A percentile compares a stretch with the other conserved stretches of the same genome.
Conservation (phyloP, 257 asterid genomes). For the Vinca minor region DNA sequence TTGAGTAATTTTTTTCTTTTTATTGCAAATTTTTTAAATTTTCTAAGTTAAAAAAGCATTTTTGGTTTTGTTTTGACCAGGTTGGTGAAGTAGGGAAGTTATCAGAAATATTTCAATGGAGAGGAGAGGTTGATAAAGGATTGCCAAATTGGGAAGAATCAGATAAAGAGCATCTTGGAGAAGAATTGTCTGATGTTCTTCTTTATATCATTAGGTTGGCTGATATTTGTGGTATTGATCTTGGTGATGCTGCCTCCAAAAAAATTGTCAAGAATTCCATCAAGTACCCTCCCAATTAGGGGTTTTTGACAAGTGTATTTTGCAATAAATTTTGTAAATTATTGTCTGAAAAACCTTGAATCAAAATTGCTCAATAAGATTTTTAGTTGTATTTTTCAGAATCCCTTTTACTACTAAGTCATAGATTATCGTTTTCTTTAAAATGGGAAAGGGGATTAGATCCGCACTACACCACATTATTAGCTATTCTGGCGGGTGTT, state of each 20-base stretch:
- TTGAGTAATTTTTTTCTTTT: background rate
- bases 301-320: background rate
- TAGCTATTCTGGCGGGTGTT: too few species aligned
- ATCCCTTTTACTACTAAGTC: background rate
- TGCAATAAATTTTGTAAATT: background rate
- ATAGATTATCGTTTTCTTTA: too few species aligned
- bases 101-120: slow-evolving; percentile 61
- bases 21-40: too few species aligned
- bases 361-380: background rate
- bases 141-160: slow-evolving; percentile 50
- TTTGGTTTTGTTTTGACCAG: slow-evolving; percentile 11
- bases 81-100: slow-evolving; percentile 58
- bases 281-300: slow-evolving; percentile 34
- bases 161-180: slow-evolving; percentile 56
- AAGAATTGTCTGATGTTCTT: slow-evolving; percentile 54
- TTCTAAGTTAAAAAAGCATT: too few species aligned
- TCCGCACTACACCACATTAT: too few species aligned
- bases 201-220: slow-evolving; percentile 49
- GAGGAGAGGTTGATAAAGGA: slow-evolving; percentile 56
- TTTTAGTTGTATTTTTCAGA: background rate
- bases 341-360: background rate
- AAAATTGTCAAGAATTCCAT: slow-evolving; percentile 41
- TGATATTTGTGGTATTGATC: slow-evolving; percentile 57
- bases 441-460: too few species aligned
- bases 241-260: slow-evolving; percentile 37